phyloP scores from a whole-genome alignment of 1,284 basidiomycete genomes.

The Ustilago vetiveriae region DNA sequence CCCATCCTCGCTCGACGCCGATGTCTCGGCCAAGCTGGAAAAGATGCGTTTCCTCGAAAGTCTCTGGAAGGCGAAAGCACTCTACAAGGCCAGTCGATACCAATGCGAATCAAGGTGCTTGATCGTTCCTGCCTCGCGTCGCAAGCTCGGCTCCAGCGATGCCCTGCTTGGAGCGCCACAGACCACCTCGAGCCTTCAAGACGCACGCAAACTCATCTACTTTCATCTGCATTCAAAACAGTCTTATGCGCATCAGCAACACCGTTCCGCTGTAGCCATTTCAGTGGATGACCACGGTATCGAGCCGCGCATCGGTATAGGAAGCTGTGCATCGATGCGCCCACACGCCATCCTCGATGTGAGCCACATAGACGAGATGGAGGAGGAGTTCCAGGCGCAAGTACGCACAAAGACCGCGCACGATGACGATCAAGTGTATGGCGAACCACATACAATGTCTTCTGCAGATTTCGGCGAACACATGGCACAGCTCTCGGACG shows the following conservation, averaged over 20 bases:
- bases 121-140: constrained; percentile 32
- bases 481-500: constrained; percentile 33
- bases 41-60: constrained; percentile 65
- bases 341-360: constrained; percentile 54
- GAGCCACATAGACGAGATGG: constrained; percentile 43
- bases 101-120: constrained; percentile 52
- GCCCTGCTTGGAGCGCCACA: constrained; percentile 4
- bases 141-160: constrained; percentile 7
- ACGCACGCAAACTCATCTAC: constrained; percentile 51
- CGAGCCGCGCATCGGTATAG: constrained; percentile 1
- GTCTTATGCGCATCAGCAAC: constrained; percentile 34
- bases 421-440: constrained; percentile 16
- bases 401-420: constrained; percentile 36
- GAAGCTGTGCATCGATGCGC: constrained; percentile 31
- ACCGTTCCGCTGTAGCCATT: constrained; percentile 38
- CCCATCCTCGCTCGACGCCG: constrained; percentile 18
- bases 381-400: constrained; percentile 36
- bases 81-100: constrained; percentile 49
- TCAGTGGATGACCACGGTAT: constrained; percentile 1
- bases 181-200: constrained; percentile 4
- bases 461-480: constrained; percentile 33
- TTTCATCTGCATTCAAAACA: constrained; percentile 53
- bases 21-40: constrained; percentile 49
- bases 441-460: constrained; percentile 26
- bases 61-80: constrained; percentile 62